Base-by-base conservation (phyloP, 306 rosid genomes). In the Boehmeria nivea region DNA sequence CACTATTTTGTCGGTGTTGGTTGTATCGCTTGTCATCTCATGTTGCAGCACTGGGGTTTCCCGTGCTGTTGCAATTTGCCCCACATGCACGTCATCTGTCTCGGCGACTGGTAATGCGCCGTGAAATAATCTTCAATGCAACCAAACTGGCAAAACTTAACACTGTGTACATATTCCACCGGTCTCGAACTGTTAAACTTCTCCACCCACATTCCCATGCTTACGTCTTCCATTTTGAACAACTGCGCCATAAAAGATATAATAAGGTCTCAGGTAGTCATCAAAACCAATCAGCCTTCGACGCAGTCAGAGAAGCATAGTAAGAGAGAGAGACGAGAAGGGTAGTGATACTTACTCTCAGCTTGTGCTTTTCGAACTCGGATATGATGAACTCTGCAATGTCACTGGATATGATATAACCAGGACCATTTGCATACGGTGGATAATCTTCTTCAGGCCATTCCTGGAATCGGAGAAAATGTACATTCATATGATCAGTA, bases 151-250 rank as follows among this genome's bases (percentile, higher is more conserved):
- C 94, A 89, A 79, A 86, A 89, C 70, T 75, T 79, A 64, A 66
- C 24, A 76, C 86, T 83, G 72, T 89, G 97, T 47, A 77, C 62
- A 54, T 79, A 86, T 42, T 79, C 71, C 21, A 86, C 90, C 2
- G 76, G 45, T 59, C 55, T 81, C 45, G 95, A 52, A 31, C 51
- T 33, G 86, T 89, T 89, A 77, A 89, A 86, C 58, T 77, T 72
- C 70, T 73, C 88, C 37, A 86, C 94, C 97, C 94, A 89, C 94
- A 83, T 89, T 76, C 95, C 95, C 95, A 89, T 81, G 86, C 95
- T 86, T 72, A 89, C 97, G 50, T 89, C 97, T 72, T 89, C 97
- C 97, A 89, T 89, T 81, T 89, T 89, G 74, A 86, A 89, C 49
- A 89, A 69, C 97, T 89, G 89, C 61, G 39, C 44, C 59, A 37